Base-by-base conservation (phyloP, 2,329 filamentous ascomycete genomes). In the Penicillium sp. region DNA sequence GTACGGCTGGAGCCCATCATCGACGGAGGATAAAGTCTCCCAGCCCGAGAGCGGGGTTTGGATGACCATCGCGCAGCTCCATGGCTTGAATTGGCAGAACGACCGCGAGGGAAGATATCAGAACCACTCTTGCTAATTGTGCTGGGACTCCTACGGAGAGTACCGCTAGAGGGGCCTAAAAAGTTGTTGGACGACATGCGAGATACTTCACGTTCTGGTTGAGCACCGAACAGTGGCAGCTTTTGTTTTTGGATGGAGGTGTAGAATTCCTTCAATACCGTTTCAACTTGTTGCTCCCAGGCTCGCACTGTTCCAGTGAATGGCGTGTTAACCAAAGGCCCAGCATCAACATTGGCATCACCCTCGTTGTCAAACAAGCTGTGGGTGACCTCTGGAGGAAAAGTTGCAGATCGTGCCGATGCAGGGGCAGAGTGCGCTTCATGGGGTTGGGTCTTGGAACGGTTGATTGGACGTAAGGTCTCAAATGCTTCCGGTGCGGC, bases 91-190 rank as follows among this genome's bases (percentile, higher is more conserved):
- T 95, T 89, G 27, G 84, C 77, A 13, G 86, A 82, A 45, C 90
- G 83, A n/a, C 90, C 90, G 51, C 91, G 86, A 19, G 81, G 84
- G 53, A 84, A 86, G 27, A 76, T 71, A 65, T 97, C 94, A 0
- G 94, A 97, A 0, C 92, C 91, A 31, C 92, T 87, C 75, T 96
- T 97, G 80, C 92, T 97, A 58, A 97, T 81, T 6, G 94, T 90
- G 69, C 92, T 97, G 0, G 93, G 93, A 41, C 86, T 92, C 45
- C 94, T 87, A 70, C 92, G 91, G 44, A 97, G 81, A 78, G 90
- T 86, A 56, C 83, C 82, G 31, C 76, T 76, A 36, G 75, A 75
- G 69, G 89, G 87, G 13, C 92, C 88, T 2, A 91, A 87, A 29
- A 97, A 81, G 49, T 83, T 85, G 69, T 82, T 86, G 16, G 76